These are phyloP conservation scores for Phaeosphaeriaceae sp. DNA, from an alignment of 2,329 filamentous ascomycete species.

Conservation along the genomic window DNA sequence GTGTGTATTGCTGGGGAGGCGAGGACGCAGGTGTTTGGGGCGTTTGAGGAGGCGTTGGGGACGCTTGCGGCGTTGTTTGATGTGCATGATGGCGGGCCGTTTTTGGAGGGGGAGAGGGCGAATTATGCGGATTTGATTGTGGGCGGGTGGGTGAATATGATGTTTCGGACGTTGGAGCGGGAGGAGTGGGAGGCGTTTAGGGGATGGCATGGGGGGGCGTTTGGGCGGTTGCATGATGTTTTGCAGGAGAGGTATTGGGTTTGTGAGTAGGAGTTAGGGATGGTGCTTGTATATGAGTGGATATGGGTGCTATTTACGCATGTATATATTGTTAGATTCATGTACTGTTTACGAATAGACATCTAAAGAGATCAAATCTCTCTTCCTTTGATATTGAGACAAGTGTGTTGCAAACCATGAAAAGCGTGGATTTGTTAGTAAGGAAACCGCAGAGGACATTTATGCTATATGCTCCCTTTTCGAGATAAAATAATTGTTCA, in stretches of 20 bases:
- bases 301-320: too few species aligned
- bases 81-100: slow-evolving; percentile 53
- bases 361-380: too few species aligned
- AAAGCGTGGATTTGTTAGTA: too few species aligned
- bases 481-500: too few species aligned
- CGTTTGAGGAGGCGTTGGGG: slow-evolving; percentile 52
- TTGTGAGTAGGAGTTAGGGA: slow-evolving; percentile 6
- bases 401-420: too few species aligned
- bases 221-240: slow-evolving; percentile 59
- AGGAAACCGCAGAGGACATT: too few species aligned
- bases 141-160: slow-evolving; percentile 62
- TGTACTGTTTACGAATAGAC: too few species aligned
- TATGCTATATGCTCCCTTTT: too few species aligned
- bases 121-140: slow-evolving; percentile 65
- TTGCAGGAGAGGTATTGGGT: slow-evolving; percentile 32
- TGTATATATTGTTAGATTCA: too few species aligned
- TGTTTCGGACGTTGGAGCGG: slow-evolving; percentile 47
- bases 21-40: slow-evolving; percentile 47
- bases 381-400: too few species aligned
- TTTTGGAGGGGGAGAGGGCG: slow-evolving; percentile 53
- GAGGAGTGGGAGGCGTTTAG: slow-evolving; percentile 57
- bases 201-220: slow-evolving; percentile 59
- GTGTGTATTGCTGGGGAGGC: slow-evolving; percentile 45
- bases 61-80: slow-evolving; percentile 53
- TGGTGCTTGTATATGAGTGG: too few species aligned